These are phyloP conservation scores for Iberis pinnata DNA, from an alignment of 345 rosid genomes.

Conservation along the genomic window DNA sequence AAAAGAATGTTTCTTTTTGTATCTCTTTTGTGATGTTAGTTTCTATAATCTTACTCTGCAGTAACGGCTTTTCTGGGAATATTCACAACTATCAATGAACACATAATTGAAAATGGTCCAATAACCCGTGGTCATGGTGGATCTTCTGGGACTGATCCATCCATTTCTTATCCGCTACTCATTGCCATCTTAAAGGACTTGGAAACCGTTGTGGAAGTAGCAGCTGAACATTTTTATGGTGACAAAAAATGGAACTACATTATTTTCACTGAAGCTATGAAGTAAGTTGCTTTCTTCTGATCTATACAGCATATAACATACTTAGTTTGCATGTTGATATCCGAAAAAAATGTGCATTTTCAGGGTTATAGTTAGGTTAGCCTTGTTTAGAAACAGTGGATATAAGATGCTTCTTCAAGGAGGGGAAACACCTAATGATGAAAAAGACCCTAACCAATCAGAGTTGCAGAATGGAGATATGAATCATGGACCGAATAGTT, in stretches of 20 bases:
- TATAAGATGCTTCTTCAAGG: conserved; percentile 95
- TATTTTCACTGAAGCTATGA: conserved; percentile 69
- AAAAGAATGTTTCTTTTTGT: neutral
- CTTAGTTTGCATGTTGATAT: neutral
- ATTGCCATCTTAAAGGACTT: conserved; percentile 73
- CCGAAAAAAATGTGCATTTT: conserved; percentile 13
- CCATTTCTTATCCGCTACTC: conserved; percentile 66
- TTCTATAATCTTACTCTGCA: conserved; percentile 38
- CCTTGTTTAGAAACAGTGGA: conserved; percentile 60
- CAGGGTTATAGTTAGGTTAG: conserved; percentile 70
- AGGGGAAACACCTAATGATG: conserved; percentile 66
- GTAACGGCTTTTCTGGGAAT: conserved; percentile 79
- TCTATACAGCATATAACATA: neutral
- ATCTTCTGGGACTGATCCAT: conserved; percentile 30
- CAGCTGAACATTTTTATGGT: conserved; percentile 74
- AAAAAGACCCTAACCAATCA: conserved; percentile 34
- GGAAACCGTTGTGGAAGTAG: conserved; percentile 86
- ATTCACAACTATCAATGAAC: conserved; percentile 74
- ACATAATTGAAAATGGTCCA: conserved; percentile 68
- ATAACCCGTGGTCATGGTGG: conserved; percentile 29
- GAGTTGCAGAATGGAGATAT: conserved; percentile 34
- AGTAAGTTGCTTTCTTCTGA: conserved; percentile 39
- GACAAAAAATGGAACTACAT: conserved; percentile 84
- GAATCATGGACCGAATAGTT: conserved; percentile 26
- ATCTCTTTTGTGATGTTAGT: conserved; percentile 18